Evolutionary conservation across 2,329 filamentous ascomycete species (phyloP).

Genomic region (Aspergillus brasiliensis): DNA sequence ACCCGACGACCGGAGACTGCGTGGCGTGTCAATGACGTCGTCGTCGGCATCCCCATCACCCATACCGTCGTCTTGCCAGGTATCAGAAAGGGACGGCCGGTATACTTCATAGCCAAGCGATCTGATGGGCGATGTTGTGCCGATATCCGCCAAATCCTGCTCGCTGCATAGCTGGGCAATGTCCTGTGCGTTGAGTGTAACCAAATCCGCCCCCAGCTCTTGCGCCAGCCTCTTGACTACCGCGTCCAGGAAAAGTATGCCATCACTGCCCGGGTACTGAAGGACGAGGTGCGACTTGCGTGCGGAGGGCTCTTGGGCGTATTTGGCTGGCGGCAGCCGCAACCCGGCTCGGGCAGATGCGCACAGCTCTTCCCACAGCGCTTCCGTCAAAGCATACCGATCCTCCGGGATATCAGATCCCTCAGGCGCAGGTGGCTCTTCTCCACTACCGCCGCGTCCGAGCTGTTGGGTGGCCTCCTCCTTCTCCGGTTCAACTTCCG

Average conservation of each 20-base stretch:
- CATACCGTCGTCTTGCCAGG: slow-evolving; percentile 47
- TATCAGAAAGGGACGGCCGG: slow-evolving; percentile 32
- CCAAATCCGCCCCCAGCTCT: slow-evolving; percentile 52
- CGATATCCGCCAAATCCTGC: slow-evolving; percentile 41
- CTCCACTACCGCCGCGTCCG: slow-evolving; percentile 30
- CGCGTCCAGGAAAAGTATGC: slow-evolving; percentile 57
- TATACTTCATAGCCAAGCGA: slow-evolving; percentile 60
- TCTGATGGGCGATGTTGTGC: slow-evolving; percentile 38
- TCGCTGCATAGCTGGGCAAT: slow-evolving; percentile 48
- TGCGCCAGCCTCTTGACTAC: slow-evolving; percentile 66
- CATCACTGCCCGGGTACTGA: slow-evolving; percentile 60
- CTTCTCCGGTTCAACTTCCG: slow-evolving; percentile 21
- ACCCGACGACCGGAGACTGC: slow-evolving; percentile 23
- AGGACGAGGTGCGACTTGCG: slow-evolving; percentile 60
- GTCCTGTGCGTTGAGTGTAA: slow-evolving; percentile 50
- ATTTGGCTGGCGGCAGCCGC: slow-evolving; percentile 41
- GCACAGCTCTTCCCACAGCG: slow-evolving; percentile 52
- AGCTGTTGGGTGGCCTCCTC: slow-evolving; percentile 10
- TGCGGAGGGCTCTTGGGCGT: slow-evolving; percentile 50
- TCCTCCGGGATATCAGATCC: slow-evolving; percentile 22
- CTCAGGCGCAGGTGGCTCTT: slow-evolving; percentile 23
- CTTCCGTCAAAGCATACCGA: slow-evolving; percentile 44
- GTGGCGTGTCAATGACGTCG: slow-evolving; percentile 29
- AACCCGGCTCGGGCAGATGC: slow-evolving; percentile 56
- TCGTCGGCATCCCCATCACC: slow-evolving; percentile 51